Evolutionary conservation across 257 asterid genomes (phyloP).

Genomic region (Eucommia ulmoides): DNA sequence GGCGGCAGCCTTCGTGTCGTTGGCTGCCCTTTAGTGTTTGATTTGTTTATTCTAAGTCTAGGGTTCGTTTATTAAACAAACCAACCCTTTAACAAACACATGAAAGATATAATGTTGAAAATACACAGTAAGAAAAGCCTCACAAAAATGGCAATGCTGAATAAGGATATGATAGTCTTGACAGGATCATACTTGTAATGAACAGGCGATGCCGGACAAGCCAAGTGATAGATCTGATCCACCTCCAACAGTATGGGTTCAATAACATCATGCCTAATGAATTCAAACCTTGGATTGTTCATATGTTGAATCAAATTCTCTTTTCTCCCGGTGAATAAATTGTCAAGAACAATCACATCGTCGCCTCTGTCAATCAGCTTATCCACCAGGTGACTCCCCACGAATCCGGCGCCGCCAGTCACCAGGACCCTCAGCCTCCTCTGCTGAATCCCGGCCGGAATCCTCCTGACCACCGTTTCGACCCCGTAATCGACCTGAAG

Average conservation of each 20-base stretch:
- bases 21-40: no score
- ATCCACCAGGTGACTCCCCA: constrained; percentile 34
- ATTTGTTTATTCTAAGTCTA: no score
- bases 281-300: constrained; percentile 26
- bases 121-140: no score
- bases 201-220: constrained; percentile 42
- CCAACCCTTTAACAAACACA: no score
- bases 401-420: constrained; percentile 35
- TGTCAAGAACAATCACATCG: constrained; percentile 32
- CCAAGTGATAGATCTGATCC: constrained; percentile 36
- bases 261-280: constrained; percentile 31
- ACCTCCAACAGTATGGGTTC: constrained; percentile 37
- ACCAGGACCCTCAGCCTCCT: constrained; percentile 25
- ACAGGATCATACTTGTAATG: constrained; percentile 34
- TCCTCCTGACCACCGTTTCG: constrained; percentile 16
- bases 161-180: constrained; percentile 32
- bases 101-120: no score
- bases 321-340: constrained; percentile 34
- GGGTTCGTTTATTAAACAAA: no score
- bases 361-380: constrained; percentile 28
- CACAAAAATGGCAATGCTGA: constrained; percentile 6
- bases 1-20: no score
- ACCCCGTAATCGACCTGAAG: not conserved
- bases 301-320: constrained; percentile 34
- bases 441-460: constrained; percentile 20